Conservation (phyloP, 495 filamentous ascomycete genomes). For the Penicillium nucicola region DNA sequence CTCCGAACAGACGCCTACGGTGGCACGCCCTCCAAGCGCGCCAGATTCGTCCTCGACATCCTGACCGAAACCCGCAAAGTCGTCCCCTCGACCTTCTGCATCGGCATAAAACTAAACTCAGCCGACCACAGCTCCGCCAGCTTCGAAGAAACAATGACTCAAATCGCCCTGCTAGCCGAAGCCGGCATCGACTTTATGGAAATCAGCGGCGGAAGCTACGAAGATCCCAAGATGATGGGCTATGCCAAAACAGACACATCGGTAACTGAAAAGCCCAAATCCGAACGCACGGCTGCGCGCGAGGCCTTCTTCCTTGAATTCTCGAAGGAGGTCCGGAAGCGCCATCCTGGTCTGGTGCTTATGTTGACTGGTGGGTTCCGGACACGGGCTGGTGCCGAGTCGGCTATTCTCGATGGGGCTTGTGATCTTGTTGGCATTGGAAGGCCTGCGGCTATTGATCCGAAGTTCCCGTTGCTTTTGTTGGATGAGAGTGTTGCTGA, state of each 20-base stretch:
- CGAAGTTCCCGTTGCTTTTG: slow-evolving; percentile 46
- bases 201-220: slow-evolving; percentile 57
- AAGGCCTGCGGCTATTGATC: slow-evolving; percentile 49
- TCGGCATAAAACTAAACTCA: slow-evolving; percentile 64
- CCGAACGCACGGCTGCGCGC: slow-evolving; percentile 43
- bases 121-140: slow-evolving; percentile 48
- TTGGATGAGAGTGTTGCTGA: slow-evolving; percentile 51
- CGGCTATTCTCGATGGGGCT: slow-evolving; percentile 46
- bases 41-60: slow-evolving; percentile 47
- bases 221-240: slow-evolving; percentile 46
- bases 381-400: slow-evolving; percentile 50
- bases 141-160: slow-evolving; percentile 49
- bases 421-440: slow-evolving; percentile 60
- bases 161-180: slow-evolving; percentile 47
- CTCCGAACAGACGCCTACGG: slow-evolving; percentile 48
- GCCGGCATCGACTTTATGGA: slow-evolving; percentile 62
- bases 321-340: slow-evolving; percentile 39
- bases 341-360: slow-evolving; percentile 43
- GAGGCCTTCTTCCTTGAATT: slow-evolving; percentile 64
- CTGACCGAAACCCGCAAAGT: slow-evolving; percentile 38
- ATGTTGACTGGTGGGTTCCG: slow-evolving; percentile 58
- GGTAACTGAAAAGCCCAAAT: slow-evolving; percentile 11
- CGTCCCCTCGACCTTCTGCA: slow-evolving; percentile 46
- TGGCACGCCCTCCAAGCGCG: slow-evolving; percentile 42
- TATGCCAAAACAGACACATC: slow-evolving; percentile 6